Base-by-base conservation (phyloP, 306 rosid species). In the Crataegus laevigata region DNA sequence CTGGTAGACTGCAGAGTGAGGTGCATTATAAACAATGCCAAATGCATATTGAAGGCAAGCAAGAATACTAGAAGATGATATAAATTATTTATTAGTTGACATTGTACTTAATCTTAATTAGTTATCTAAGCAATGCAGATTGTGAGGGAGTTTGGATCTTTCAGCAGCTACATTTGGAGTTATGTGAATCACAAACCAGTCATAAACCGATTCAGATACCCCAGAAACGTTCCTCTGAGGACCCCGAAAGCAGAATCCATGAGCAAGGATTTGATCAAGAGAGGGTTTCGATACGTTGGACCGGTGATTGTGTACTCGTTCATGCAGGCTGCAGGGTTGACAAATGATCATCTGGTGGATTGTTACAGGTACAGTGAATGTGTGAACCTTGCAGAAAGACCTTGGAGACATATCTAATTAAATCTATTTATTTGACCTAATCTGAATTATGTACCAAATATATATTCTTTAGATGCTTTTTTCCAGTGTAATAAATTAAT, bases 261-360 rank as follows among this genome's bases (percentile, higher is more conserved):
- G n/a, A 92, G 99, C 92, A 92, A 89, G 77, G 99, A 96, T 79
- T 59, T 96, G 84, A 77, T 90, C 18, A 92, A 87, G 72, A 89
- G 91, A 3, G 98, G 96, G 28, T 88, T 96, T 60, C 78, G 97
- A 32, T 84, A 92, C 28, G 98, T 89, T 26, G 99, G 99, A 15
- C 99, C 98, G 1, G 98, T 96, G 29, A 96, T 94, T 19, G 96
- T 94, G 43, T 87, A 90, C 76, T 94, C 99, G 12, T 94, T 94
- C 72, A 92, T 94, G 98, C 99, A 96, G 81, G 99, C 98, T 45
- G 96, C 99, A 3, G 99, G 99, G 17, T 83, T 92, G 75, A 89
- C 93, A 15, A 92, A 90, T 73, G 98, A 96, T 73, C 99, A 96
- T 77, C 96, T 96, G 76, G 90, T 90, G 30, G 93, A 92, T 75